phyloP scores from a whole-genome alignment of 805 yeast genomes.

The Diddensiella transvaalensis region DNA sequence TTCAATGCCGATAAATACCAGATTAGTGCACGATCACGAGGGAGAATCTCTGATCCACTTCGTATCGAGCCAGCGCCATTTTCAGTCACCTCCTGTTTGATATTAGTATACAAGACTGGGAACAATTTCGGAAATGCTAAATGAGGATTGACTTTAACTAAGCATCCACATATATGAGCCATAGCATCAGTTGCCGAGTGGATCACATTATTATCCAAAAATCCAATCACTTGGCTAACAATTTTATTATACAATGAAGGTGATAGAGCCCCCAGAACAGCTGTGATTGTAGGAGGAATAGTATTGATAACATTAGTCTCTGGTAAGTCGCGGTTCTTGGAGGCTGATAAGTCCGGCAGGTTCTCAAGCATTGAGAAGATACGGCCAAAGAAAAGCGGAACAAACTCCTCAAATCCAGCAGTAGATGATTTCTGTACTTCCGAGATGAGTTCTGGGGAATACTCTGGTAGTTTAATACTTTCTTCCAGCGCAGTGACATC shows the following conservation, averaged over 20 bases:
- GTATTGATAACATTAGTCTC: conserved; percentile 46
- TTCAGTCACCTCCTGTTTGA: conserved; percentile 63
- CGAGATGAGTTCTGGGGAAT: conserved; percentile 45
- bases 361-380: conserved; percentile 64
- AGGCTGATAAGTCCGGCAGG: conserved; percentile 55
- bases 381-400: conserved; percentile 53
- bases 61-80: conserved; percentile 80
- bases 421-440: conserved; percentile 71
- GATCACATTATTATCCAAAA: conserved; percentile 55
- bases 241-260: conserved; percentile 28
- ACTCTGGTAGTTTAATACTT: conserved; percentile 16
- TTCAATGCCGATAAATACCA: conserved; percentile 68
- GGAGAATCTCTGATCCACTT: conserved; percentile 58
- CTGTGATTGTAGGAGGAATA: conserved; percentile 38
- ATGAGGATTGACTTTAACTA: conserved; percentile 62
- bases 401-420: conserved; percentile 58
- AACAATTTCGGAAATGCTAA: conserved; percentile 44
- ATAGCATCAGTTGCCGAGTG: conserved; percentile 59
- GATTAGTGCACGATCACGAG: conserved; percentile 72
- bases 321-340: conserved; percentile 38
- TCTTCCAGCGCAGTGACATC: conserved; percentile 57
- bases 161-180: conserved; percentile 67
- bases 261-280: conserved; percentile 32
- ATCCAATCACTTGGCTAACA: conserved; percentile 38
- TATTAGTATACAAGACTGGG: conserved; percentile 45